Base-by-base conservation (phyloP, 352 stramenopile genomes). In the Thraustochytrium sp. region DNA sequence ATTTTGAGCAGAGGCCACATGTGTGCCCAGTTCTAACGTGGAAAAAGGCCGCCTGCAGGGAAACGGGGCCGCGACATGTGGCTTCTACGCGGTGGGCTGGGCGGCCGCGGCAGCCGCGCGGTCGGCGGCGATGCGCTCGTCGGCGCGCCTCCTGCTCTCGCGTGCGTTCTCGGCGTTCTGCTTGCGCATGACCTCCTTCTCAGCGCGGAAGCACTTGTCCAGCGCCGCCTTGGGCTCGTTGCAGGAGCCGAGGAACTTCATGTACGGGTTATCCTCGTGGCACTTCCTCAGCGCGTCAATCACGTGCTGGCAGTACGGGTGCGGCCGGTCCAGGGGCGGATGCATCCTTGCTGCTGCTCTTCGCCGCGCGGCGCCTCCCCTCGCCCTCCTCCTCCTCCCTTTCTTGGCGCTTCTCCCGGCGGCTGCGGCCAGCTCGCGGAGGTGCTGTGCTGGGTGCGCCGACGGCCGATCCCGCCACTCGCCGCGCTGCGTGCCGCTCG, bases 101-200 rank as follows among this genome's bases (percentile, higher is more conserved):
- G n/a, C n/a, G n/a, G n/a, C n/a, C n/a, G n/a, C n/a, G n/a, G n/a
- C n/a, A n/a, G n/a, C n/a, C n/a, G n/a, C n/a, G n/a, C n/a, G n/a
- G n/a, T n/a, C n/a, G n/a, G n/a, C n/a, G n/a, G 44, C 59, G 31
- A 90, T 87, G 55, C 88, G 85, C 62, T 78, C n/a, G 9, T 82
- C 55, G 44, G 26, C 11, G 37, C 49, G 38, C 29, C 54, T 84
- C 13, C 53, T 5, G 53, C 48, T 46, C 48, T 80, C 68, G 53
- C 68, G 68, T 9, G 68, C 68, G 34, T 13, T 5, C 8, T 84
- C 61, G 11, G 75, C 55, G 40, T 84, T 84, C 31, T 82, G 18
- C 36, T 84, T 84, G 29, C 75, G 75, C n/a, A 44, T 73, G 23
- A 62, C 49, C 75, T 84, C 75, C 61, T 84, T 84, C 40, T 84